These are phyloP conservation scores for Filobasidium uniguttulatum DNA, from an alignment of 1,284 basidiomycete species.

Conservation along the genomic window DNA sequence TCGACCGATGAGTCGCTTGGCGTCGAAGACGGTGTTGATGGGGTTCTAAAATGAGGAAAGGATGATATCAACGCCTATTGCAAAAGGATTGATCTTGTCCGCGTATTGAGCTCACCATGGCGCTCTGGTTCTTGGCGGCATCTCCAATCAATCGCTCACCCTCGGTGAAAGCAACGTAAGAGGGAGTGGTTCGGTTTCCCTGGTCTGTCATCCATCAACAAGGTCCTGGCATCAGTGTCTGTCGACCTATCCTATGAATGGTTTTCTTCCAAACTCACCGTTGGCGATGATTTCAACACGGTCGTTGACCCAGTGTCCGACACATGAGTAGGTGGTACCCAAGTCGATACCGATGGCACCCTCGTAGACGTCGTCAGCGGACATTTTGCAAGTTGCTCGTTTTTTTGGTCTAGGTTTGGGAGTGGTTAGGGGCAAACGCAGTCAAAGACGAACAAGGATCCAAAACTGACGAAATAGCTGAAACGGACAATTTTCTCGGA, in stretches of 20 bases:
- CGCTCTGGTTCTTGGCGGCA: constrained; percentile 87
- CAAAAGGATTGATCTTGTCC: background rate
- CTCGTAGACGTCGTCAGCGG: constrained; percentile 78
- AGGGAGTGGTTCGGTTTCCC: constrained; percentile 98
- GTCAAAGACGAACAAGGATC: no score
- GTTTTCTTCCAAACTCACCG: constrained; percentile 31
- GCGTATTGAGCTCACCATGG: constrained; percentile 46
- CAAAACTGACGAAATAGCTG: no score
- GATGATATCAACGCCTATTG: no score
- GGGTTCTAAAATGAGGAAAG: constrained; percentile 46
- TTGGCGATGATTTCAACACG: constrained; percentile 98
- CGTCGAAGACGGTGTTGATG: constrained; percentile 88
- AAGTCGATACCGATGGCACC: constrained; percentile 66
- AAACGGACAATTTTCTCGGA: no score
- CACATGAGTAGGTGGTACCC: constrained; percentile 47
- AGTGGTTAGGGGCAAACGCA: no score
- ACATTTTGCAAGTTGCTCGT: constrained; percentile 61
- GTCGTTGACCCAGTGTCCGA: constrained; percentile 97
- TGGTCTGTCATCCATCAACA: constrained; percentile 47
- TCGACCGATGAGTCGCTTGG: constrained; percentile 93
- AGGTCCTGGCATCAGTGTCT: background rate
- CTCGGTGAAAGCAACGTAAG: constrained; percentile 95
- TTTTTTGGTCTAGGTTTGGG: no score
- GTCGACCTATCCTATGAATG: background rate
- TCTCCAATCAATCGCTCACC: constrained; percentile 98